Percentiles rank a stretch among this genome's conserved stretches.
Conservation (phyloP, 805 yeast species). For the Saccharomycopsis selenospora region DNA sequence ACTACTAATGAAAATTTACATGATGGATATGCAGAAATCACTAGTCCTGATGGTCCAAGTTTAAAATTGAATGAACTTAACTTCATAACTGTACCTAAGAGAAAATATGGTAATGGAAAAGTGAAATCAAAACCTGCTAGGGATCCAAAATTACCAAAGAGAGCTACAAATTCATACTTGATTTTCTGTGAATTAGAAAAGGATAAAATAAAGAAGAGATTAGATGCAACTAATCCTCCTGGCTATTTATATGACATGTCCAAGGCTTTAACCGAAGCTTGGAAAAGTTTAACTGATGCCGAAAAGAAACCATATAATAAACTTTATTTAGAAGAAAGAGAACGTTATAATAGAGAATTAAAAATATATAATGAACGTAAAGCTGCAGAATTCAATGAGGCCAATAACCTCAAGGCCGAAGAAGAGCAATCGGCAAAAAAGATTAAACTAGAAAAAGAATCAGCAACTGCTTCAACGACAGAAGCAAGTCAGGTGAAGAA, state of each 20-base stretch:
- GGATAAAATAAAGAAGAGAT: slow-evolving; percentile 55
- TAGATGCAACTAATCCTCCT: slow-evolving; percentile 40
- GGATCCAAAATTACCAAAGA: slow-evolving; percentile 80
- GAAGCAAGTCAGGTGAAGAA: too few relatives aligned
- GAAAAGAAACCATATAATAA: slow-evolving; percentile 68
- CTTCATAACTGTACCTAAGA: slow-evolving; percentile 2
- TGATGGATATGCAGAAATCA: slow-evolving; percentile 23
- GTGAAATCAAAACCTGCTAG: slow-evolving; percentile 39
- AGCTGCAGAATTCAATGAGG: slow-evolving; percentile 5
- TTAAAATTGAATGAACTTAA: slow-evolving; percentile 5
- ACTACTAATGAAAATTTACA: slow-evolving; percentile 25
- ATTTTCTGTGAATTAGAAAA: slow-evolving; percentile 83
- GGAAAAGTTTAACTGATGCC: slow-evolving; percentile 69
- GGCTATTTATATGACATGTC: slow-evolving; percentile 59
- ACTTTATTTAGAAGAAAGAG: slow-evolving; percentile 69
- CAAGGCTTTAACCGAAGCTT: slow-evolving; percentile 72
- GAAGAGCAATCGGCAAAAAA: too few relatives aligned
- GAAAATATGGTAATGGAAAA: slow-evolving; percentile 24
- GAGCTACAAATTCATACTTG: slow-evolving; percentile 86
- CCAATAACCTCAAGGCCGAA: background rate
- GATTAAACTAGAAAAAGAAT: too few relatives aligned
- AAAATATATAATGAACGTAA: slow-evolving; percentile 36
- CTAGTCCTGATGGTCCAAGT: slow-evolving; percentile 26
- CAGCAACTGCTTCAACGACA: too few relatives aligned
- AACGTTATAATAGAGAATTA: slow-evolving; percentile 70